These are phyloP conservation scores for Fusarium sp. DNA, from an alignment of 2,329 filamentous ascomycete genomes.

Conservation along the genomic window DNA sequence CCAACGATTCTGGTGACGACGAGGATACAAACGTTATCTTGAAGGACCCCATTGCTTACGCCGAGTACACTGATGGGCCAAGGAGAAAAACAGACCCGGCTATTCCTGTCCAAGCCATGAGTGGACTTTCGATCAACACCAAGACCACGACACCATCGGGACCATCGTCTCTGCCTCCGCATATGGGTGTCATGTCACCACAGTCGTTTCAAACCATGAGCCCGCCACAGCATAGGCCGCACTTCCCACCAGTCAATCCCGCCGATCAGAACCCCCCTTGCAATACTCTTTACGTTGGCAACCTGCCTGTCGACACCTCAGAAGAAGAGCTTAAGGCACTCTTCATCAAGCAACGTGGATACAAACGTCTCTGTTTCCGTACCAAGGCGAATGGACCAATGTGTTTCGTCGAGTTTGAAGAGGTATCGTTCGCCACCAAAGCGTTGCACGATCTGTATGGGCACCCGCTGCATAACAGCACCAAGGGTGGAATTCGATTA, in stretches of 20 bases:
- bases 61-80: constrained; percentile 66
- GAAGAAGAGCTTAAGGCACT: constrained; percentile 96
- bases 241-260: constrained; percentile 88
- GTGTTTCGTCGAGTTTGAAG: constrained; percentile 99
- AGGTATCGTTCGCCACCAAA: constrained; percentile 91
- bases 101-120: constrained; percentile 76
- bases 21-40: constrained; percentile 80
- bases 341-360: constrained; percentile 93
- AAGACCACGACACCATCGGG: constrained; percentile 58
- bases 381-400: constrained; percentile 96
- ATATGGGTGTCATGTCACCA: constrained; percentile 55
- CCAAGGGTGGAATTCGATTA: constrained; percentile 93
- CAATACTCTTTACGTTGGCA: constrained; percentile 98
- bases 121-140: constrained; percentile 78
- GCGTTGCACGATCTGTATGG: constrained; percentile 92
- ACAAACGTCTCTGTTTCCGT: constrained; percentile 94
- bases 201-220: constrained; percentile 56
- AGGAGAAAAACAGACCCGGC: constrained; percentile 78
- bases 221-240: constrained; percentile 70
- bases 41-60: constrained; percentile 78
- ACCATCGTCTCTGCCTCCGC: constrained; percentile 66
- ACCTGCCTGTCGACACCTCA: constrained; percentile 89
- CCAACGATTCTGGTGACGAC: constrained; percentile 71
- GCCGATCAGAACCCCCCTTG: constrained; percentile 97
- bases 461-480: constrained; percentile 86